Base-by-base conservation (phyloP, 2,329 filamentous ascomycete genomes). In the Aureobasidium sp. region DNA sequence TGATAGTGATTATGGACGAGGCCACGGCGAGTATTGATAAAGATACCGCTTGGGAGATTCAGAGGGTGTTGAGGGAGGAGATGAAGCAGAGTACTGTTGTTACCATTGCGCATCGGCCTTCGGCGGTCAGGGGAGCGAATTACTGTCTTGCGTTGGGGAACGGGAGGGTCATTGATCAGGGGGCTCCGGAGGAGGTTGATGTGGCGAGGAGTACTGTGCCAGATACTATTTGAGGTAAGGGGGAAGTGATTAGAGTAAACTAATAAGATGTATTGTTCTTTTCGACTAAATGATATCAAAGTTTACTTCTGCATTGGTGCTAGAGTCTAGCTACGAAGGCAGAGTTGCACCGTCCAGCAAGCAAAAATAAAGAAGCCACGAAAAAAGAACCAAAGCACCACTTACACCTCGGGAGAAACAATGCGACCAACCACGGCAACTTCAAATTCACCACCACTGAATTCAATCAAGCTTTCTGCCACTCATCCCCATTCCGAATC, bases 1-100 rank as follows among this genome's bases (percentile, higher is more conserved):
- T 81, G 0, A 79, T 87, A 63, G 75, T 88, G 10, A 81, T 88
- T 54, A 77, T 88, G 67, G 85, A 88, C 66, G 85, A 87, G 66
- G 84, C 84, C 2, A 86, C 84, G 1, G 84, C 84, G 2, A 83
- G 80, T 51, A 84, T 86, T 63, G 84, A 87, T 68, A 76, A 79
- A 57, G 82, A 85, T 63, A 86, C 83, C 0, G 82, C 83, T 17
- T 74, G 75, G 66, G 70, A 78, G 61, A 82, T 84, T 47, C 80
- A 84, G 67, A 72, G 74, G 57, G 75, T 84, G 19, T 67, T 84
- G 67, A 73, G 80, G 49, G 79, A 81, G 65, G 81, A 84, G 69
- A 75, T 84, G 76, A 74, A 70, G 51, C 76, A 77, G 61, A 82
- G 79, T 63, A 87, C 84, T 0, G 84, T 87, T 15, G 79, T 87